A percentile compares a stretch with the other conserved stretches of the same genome.
These are phyloP conservation scores for Calamus simplicifolius DNA, from an alignment of 176 grass and related monocot genomes.

Conservation along the genomic window DNA sequence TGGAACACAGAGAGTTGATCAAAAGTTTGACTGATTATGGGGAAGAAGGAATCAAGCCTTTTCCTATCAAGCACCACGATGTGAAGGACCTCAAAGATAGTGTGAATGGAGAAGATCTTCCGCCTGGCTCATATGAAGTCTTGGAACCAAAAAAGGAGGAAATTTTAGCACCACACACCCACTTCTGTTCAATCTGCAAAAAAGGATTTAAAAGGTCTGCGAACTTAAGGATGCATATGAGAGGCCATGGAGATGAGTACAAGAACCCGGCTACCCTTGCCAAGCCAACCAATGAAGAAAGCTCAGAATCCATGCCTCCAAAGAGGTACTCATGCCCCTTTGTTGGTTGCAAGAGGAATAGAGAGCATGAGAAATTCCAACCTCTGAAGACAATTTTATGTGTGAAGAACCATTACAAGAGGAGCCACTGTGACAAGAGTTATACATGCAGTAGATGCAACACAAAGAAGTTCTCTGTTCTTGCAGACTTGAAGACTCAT, in stretches of 20 bases:
- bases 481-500: conserved; percentile 71
- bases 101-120: conserved; percentile 38
- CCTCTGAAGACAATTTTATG: conserved; percentile 73
- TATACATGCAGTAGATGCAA: conserved; percentile 58
- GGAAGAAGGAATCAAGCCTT: conserved; percentile 10
- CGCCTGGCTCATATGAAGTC: conserved; percentile 38
- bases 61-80: conserved; percentile 35
- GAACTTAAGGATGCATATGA: conserved; percentile 83
- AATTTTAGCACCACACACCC: conserved; percentile 66
- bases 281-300: conserved; percentile 44
- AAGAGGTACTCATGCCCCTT: conserved; percentile 76
- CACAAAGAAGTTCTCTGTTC: conserved; percentile 61
- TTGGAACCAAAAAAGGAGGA: conserved; percentile 76
- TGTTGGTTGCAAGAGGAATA: conserved; percentile 67
- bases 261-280: conserved; percentile 59
- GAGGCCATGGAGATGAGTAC: conserved; percentile 72
- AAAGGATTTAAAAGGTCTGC: conserved; percentile 86
- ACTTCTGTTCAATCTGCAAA: conserved; percentile 66
- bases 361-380: conserved; percentile 63
- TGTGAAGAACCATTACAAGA: conserved; percentile 85
- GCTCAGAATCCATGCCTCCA: conserved; percentile 17
- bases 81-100: conserved; percentile 33
- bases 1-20: conserved; percentile 44
- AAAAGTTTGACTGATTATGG: conserved; percentile 30
- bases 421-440: conserved; percentile 70